Base-by-base conservation (phyloP, 2,329 filamentous ascomycete genomes). In the Talaromyces sp. region DNA sequence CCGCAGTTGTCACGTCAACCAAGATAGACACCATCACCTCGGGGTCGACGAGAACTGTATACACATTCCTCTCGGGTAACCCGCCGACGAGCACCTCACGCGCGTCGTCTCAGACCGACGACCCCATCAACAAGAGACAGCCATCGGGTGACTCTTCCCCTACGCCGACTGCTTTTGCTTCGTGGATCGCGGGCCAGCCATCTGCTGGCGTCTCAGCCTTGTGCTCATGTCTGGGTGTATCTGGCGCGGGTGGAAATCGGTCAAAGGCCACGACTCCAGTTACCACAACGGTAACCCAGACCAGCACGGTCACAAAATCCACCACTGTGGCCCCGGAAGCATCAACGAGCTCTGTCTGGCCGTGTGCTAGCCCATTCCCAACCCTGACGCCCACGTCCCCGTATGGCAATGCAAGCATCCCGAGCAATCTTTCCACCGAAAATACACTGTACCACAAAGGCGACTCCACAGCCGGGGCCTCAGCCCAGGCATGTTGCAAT, bases 401-500 rank as follows among this genome's bases (percentile, higher is more conserved):
- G 8, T 62, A 47, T 30, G 60, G 60, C 23, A 40, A 62, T 36
- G 56, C 55, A 16, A 33, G 55, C 30, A 34, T 59, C 34, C 60
- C 60, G 18, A 27, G 28, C 40, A 31, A 36, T 30, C 18, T 62
- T 16, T 28, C 51, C 2, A 62, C 60, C 7, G 36, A 62, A 36
- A 62, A 62, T 36, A 34, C 23, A 6, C 50, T 62, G 6, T 62
- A 55, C 40, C 10, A 47, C 6, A 28, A 36, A 16, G 51, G 31
- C 1, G 30, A 6, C 23, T 56, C 60, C 8, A 52, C 31, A 5
- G 23, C 57, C 9, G 60, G 60, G 4, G 50, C 60, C 3, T 62
- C 60, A 18, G 60, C 60, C 2, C 36, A 62, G 51, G 60, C 60
- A n/a, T 62, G 60, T 51, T 62, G 60, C 31, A 59, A 59, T 50